Conservation (phyloP, 306 rosid species). For the Castanospermum australe region DNA sequence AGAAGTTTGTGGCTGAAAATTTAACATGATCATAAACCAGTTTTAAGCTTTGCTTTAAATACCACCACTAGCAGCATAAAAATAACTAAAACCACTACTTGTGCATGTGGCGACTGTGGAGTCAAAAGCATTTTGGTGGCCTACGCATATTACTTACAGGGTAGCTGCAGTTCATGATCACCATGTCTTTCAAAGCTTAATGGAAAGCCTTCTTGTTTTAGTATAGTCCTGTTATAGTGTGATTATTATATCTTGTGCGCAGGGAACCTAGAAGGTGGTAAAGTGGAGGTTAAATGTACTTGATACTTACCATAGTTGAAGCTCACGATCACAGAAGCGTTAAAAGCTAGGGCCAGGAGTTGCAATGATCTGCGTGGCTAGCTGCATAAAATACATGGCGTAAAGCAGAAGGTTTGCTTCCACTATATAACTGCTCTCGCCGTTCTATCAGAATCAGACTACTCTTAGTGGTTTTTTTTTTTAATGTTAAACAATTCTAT, state of each 20-base stretch:
- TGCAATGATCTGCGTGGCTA: not conserved
- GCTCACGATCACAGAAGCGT: conserved; percentile 2
- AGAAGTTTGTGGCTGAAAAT: not conserved
- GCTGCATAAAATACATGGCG: conserved; percentile 19
- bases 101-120: conserved; percentile 20
- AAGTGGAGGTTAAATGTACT: not conserved
- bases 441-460: not conserved
- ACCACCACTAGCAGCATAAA: conserved; percentile 2
- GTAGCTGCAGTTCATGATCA: not conserved
- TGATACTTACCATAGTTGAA: not conserved
- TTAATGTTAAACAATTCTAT: not conserved
- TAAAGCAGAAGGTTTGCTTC: conserved; percentile 38
- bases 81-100: not conserved
- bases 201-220: not conserved
- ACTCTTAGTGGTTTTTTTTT: not conserved
- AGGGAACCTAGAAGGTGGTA: conserved; percentile 1
- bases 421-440: conserved; percentile 9
- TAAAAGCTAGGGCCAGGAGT: conserved; percentile 24
- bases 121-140: conserved; percentile 7
- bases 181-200: conserved; percentile 1
- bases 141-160: not conserved
- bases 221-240: not conserved
- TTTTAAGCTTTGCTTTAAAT: conserved; percentile 20
- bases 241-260: not conserved
- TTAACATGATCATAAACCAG: conserved; percentile 2